A percentile compares a stretch with the other conserved stretches of the same genome.
Conservation (phyloP, 345 rosid species). For the Nephelium lappaceum region DNA sequence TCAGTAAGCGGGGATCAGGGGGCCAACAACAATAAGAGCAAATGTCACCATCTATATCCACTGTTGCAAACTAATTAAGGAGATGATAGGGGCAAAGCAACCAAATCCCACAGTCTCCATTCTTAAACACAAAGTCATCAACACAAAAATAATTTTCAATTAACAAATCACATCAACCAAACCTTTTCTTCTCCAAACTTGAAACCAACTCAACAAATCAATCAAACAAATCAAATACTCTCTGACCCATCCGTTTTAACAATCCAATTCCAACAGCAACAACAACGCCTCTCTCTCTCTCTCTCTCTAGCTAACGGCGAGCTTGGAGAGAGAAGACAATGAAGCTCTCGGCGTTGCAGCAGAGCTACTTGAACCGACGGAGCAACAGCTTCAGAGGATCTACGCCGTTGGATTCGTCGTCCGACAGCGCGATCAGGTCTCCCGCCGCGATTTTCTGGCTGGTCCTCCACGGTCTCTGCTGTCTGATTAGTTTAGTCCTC, state of each 20-base stretch:
- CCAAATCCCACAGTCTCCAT: constrained; percentile 9
- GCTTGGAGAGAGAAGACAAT: constrained; percentile 25
- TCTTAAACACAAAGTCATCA: constrained; percentile 39
- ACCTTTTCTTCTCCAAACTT: constrained; percentile 7
- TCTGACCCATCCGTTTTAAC: background rate
- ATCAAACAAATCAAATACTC: constrained; percentile 2
- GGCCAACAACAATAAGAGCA: constrained; percentile 19
- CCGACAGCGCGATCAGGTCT: constrained; percentile 61
- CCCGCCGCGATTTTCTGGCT: constrained; percentile 79
- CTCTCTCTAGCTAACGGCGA: constrained; percentile 7
- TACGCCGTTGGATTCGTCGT: constrained; percentile 59
- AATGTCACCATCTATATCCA: constrained; percentile 16
- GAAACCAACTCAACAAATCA: background rate
- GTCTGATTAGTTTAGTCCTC: constrained; percentile 83
- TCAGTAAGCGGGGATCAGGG: background rate
- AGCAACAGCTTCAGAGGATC: constrained; percentile 64
- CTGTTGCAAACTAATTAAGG: background rate
- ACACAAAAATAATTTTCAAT: background rate
- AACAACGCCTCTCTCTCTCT: background rate
- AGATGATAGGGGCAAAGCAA: background rate
- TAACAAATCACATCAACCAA: constrained; percentile 12
- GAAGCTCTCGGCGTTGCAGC: constrained; percentile 88
- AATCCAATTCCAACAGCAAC: no score
- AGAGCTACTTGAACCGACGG: constrained; percentile 81
- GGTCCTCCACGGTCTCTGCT: constrained; percentile 71